phyloP scores from a whole-genome alignment of 2,329 filamentous ascomycete species.

The Colletotrichum incanum region DNA sequence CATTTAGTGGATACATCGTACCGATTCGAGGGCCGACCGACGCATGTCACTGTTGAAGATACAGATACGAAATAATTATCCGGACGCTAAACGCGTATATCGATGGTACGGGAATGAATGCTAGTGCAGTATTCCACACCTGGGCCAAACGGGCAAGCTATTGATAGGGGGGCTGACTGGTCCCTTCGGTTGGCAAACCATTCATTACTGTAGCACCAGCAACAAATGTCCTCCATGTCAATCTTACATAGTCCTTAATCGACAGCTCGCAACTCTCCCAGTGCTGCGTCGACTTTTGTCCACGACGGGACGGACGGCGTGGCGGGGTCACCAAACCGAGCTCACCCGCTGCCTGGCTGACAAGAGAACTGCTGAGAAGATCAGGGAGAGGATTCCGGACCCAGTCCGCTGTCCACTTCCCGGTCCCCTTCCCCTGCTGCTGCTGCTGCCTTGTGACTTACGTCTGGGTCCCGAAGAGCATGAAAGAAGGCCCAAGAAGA shows the following conservation, averaged over 20 bases:
- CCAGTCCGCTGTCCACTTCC: background rate
- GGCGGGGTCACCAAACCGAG: background rate
- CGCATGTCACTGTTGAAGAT: background rate
- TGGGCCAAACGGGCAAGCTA: background rate
- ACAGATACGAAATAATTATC: conserved; percentile 3
- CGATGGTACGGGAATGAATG: background rate
- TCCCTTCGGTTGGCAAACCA: background rate
- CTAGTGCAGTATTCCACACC: background rate
- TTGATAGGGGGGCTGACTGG: background rate
- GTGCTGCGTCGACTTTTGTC: background rate
- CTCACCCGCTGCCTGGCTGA: background rate
- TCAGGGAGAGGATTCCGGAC: background rate
- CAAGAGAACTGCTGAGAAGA: background rate
- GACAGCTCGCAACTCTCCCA: background rate
- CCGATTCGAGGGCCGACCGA: background rate
- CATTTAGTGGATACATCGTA: conserved; percentile 25
- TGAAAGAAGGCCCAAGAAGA: background rate
- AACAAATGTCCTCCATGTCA: background rate
- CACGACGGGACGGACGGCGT: background rate
- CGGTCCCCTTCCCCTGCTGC: background rate
- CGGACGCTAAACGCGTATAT: conserved; percentile 20
- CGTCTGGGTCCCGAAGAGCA: background rate
- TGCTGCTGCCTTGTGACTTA: background rate
- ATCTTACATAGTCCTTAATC: background rate
- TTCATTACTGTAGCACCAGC: background rate